Conservation (phyloP, 2,329 filamentous ascomycete species). For the Diaporthe citri region DNA sequence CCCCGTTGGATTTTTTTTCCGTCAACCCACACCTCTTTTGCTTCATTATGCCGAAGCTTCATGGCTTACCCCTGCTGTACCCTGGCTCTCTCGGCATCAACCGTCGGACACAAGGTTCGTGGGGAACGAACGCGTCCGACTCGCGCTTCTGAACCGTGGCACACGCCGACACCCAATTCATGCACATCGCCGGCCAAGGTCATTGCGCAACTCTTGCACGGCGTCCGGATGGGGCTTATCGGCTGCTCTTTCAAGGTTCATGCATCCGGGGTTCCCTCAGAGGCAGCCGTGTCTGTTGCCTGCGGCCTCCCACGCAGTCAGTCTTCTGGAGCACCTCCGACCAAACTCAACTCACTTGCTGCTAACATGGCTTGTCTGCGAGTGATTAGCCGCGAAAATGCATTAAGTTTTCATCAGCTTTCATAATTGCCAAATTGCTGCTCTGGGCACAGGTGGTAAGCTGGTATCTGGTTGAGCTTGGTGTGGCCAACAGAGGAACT, state of each 20-base stretch:
- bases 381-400: neutral
- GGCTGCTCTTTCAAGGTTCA: neutral
- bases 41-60: neutral
- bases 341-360: neutral
- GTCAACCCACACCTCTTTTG: neutral
- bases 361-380: neutral
- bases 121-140: neutral
- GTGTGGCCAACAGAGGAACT: neutral
- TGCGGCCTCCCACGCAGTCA: neutral
- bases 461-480: neutral
- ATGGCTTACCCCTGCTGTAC: conserved; percentile 10
- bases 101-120: neutral
- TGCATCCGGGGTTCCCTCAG: neutral
- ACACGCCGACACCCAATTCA: neutral
- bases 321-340: neutral
- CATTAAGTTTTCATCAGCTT: neutral
- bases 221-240: neutral
- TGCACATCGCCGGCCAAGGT: neutral
- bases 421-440: neutral
- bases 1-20: neutral
- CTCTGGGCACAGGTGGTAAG: neutral
- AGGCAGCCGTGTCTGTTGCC: neutral
- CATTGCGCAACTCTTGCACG: neutral
- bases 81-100: conserved; percentile 13
- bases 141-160: neutral